phyloP scores from a whole-genome alignment of 2,329 filamentous ascomycete species.

The Basipetospora chlamydospora region DNA sequence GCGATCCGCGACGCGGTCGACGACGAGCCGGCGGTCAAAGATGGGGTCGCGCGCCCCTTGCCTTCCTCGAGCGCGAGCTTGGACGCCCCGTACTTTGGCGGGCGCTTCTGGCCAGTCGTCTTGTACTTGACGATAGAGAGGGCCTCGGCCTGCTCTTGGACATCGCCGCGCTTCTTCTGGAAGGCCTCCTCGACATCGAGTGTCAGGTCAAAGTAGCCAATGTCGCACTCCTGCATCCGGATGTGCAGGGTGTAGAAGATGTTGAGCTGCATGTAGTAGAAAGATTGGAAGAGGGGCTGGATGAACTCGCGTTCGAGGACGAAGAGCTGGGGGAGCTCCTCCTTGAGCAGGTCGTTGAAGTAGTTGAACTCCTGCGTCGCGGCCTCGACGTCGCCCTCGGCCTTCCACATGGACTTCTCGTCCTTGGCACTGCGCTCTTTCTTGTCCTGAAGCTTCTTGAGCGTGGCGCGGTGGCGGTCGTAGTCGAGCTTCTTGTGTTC shows the following conservation, averaged over 20 bases:
- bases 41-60: slow-evolving; percentile 31
- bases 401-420: slow-evolving; percentile 93
- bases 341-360: slow-evolving; percentile 94
- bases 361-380: slow-evolving; percentile 95
- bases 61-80: slow-evolving; percentile 35
- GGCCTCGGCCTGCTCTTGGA: slow-evolving; percentile 71
- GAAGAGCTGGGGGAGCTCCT: slow-evolving; percentile 88
- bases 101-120: slow-evolving; percentile 57
- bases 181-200: slow-evolving; percentile 87
- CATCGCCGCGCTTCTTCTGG: slow-evolving; percentile 72
- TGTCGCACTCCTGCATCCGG: slow-evolving; percentile 93
- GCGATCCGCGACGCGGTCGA: slow-evolving; percentile 10
- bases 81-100: slow-evolving; percentile 32
- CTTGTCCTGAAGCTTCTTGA: slow-evolving; percentile 96
- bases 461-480: slow-evolving; percentile 64
- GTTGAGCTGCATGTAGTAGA: slow-evolving; percentile 99
- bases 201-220: slow-evolving; percentile 91
- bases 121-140: slow-evolving; percentile 84
- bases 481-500: slow-evolving; percentile 97
- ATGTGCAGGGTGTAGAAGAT: slow-evolving; percentile 98
- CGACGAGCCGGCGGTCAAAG: slow-evolving; percentile 35
- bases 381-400: slow-evolving; percentile 79
- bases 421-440: slow-evolving; percentile 94
- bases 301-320: slow-evolving; percentile 86
- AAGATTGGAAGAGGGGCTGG: slow-evolving; percentile 90